Evolutionary conservation across 1,284 basidiomycete species (phyloP), one percentile per base, ranked within the genome.

Genomic region (Fomitopsis pinicola): DNA sequence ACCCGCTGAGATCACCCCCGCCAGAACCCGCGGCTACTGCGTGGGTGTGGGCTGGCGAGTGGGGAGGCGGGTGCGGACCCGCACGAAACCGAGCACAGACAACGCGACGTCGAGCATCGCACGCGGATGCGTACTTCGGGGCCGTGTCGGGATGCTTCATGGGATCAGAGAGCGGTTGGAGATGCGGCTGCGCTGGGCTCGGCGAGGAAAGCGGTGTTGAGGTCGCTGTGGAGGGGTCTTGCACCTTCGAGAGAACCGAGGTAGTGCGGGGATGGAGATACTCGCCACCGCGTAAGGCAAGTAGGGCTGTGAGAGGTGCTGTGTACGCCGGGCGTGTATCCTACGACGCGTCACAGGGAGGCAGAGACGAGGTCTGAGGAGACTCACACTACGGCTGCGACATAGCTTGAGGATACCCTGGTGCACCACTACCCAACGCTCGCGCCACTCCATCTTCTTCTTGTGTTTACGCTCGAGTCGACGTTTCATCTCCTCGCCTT

Each of bases 401-500:
- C 78, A 84, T 17, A 91, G 67, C 62, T 75, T 78, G 22, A 91
- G 71, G 15, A 76, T 64, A 0, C 86, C 88, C 48, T 85, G 81
- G 48, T 80, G 77, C 17, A 91, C 79, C 30, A 89, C 76, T 33
- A 87, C 74, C 83, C 86, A 89, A 2, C 85, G 75, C 35, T 83
- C 78, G 61, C 80, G 79, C 88, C 89, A 91, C 59, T 88, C 86
- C 14, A 73, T 65, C 62, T 72, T 71, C 67, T 70, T 73, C 65
- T 64, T 62, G 30, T 55, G 59, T 57, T 64, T 71, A 30, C 67
- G 10, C 63, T 64, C 53, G 54, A 46, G 19, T 44, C 61, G 58
- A 59, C 63, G 50, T 42, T 63, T 45, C 57, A 57, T 63, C 19
- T 46, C 54, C 30, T 68, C 64, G 14, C 48, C 57, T 9, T 57